Base-by-base conservation (phyloP, 2,329 filamentous ascomycete species). In the Triangularia verruculosa region DNA sequence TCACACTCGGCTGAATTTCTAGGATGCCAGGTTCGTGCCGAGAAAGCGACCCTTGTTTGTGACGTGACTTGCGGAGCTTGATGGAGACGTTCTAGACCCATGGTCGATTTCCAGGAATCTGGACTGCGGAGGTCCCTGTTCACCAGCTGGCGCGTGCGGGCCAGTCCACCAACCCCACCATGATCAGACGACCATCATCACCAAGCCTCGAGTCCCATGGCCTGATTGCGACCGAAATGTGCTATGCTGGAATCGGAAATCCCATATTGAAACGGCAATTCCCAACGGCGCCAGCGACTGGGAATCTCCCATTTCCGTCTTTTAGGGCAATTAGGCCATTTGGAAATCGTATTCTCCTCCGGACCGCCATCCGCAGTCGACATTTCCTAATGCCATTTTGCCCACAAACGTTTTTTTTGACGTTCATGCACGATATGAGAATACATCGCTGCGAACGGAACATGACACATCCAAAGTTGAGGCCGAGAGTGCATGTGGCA, bases 211-310 rank as follows among this genome's bases (percentile, higher is more conserved):
- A 24, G 39, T 15, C 34, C 39, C 65, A 59, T 64, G 62, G 61
- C 58, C 61, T 59, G 62, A 57, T 55, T 47, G 28, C 30, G 43
- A 61, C 64, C 51, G 51, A 47, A 66, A 59, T 61, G 61, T 51
- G 28, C 55, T 59, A 63, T 65, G 58, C 63, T 64, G 54, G 55
- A 65, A 60, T 62, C 52, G 61, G 65, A 65, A 65, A 67, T 65
- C 61, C 65, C 65, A 67, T 67, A 55, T 47, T 28, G 53, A 54
- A 67, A 64, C 62, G 63, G 63, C 59, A 64, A 64, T 61, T 59
- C 53, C 54, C 57, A 62, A 25, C 53, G 53, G 57, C 53, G 62
- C 52, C 53, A 30, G 47, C 51, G 12, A 54, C n/a, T 52, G 61
- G 59, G 27, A 34, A 55, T 52, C 30, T 39, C 39, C 39, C 39